Conservation (phyloP, 768 basidiomycete genomes). For the Xanthoconium stramineum region DNA sequence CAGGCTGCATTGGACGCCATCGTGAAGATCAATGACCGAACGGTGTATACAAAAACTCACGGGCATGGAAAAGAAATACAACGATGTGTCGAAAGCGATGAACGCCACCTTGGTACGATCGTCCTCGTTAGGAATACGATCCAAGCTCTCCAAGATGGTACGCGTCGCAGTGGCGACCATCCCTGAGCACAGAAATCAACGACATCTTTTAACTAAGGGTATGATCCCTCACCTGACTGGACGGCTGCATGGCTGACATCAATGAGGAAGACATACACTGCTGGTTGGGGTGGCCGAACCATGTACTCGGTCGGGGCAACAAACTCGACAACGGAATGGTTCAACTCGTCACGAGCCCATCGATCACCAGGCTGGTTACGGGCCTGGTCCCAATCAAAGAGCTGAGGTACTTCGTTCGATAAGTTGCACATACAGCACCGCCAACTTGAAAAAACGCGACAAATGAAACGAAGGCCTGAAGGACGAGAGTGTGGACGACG, state of each 20-base stretch:
- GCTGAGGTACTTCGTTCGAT: conserved; percentile 96
- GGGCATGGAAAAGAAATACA: conserved; percentile 96
- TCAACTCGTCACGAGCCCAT: conserved; percentile 92
- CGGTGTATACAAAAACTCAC: conserved; percentile 29
- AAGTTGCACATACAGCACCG: conserved; percentile 99
- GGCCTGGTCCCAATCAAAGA: conserved; percentile 97
- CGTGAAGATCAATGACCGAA: neutral
- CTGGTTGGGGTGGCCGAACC: conserved; percentile 97
- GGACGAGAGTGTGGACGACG: conserved; percentile 17
- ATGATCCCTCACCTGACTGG: conserved; percentile 66
- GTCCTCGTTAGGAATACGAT: conserved; percentile 94
- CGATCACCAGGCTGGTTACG: conserved; percentile 93
- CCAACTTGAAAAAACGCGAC: conserved; percentile 53
- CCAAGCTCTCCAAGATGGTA: conserved; percentile 92
- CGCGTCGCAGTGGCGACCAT: conserved; percentile 99
- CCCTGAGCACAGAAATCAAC: conserved; percentile 41
- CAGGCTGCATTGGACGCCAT: conserved; percentile 42
- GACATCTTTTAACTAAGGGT: neutral
- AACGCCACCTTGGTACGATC: conserved; percentile 89
- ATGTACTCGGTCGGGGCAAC: conserved; percentile 99
- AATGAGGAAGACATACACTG: conserved; percentile 95
- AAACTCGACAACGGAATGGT: conserved; percentile 91
- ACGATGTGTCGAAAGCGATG: conserved; percentile 84
- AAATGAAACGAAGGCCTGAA: conserved; percentile 1
- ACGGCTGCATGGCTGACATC: conserved; percentile 93